Percentiles rank a stretch among this genome's conserved stretches.
phyloP scores from a whole-genome alignment of 306 rosid genomes.

The Senna tora region DNA sequence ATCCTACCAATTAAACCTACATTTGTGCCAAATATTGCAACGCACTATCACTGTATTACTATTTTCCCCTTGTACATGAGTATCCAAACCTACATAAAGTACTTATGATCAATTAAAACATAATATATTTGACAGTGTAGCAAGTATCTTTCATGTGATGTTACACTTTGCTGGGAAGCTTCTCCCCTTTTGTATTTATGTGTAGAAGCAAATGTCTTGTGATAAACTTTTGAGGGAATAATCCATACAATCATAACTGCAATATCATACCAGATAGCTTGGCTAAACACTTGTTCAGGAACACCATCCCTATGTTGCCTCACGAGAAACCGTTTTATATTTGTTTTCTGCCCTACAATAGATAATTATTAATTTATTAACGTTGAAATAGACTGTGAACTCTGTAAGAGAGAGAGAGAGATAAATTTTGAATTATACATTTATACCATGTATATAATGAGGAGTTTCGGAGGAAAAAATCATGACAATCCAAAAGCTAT shows the following conservation, averaged over 20 bases:
- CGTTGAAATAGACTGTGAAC: constrained; percentile 30
- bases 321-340: constrained; percentile 49
- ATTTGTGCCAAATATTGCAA: no score
- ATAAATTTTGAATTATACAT: no score
- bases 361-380: constrained; percentile 25
- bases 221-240: neutral
- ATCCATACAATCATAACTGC: neutral
- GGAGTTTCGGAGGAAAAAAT: neutral
- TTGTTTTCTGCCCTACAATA: constrained; percentile 71
- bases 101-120: neutral
- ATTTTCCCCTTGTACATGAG: no score
- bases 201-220: constrained; percentile 23
- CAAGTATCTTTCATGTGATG: constrained; percentile 20
- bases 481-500: neutral
- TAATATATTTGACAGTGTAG: neutral
- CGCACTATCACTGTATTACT: no score
- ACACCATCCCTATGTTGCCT: constrained; percentile 39
- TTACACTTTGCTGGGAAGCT: constrained; percentile 18
- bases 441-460: no score
- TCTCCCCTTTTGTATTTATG: constrained; percentile 7
- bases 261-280: constrained; percentile 16
- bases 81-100: neutral
- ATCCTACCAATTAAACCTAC: no score
- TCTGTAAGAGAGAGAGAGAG: neutral
- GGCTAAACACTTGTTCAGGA: constrained; percentile 19